Evolutionary conservation across 2,329 filamentous ascomycete genomes (phyloP), one percentile per base, ranked within the genome.

Genomic region (Fusarium pininemorale): DNA sequence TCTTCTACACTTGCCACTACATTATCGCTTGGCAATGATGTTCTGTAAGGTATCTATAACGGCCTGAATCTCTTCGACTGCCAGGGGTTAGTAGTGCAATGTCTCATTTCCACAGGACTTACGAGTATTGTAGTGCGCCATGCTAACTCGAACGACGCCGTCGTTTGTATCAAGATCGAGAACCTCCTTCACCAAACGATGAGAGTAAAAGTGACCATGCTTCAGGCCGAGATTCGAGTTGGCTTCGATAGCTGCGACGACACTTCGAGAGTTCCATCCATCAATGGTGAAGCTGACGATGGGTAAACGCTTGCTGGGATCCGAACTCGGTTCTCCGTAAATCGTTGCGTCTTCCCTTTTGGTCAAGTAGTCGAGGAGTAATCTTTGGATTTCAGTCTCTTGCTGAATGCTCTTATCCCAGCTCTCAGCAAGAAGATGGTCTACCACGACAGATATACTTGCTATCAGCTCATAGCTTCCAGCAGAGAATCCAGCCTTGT

Each of bases 91-190:
- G 65, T 1, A 48, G n/a, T 12, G 12, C 5, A 26, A 2, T 1
- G 13, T 4, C 9, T 11, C 4, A 16, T 30, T 7, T 12, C 20
- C 3, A 1, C 2, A 3, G 16, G 6, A 85, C 88, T 84, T 78
- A 90, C 88, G 78, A 6, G 90, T 93, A 75, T 94, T 94, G 78
- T 94, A 94, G 81, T 94, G 92, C 62, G 92, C 87, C 85, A 93
- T 85, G 75, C 90, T 93, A n/a, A 93, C 90, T 71, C 92, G 86
- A 9, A 92, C 86, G 14, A 94, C 88, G 0, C 91, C 92, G 73
- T 93, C 79, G 4, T 63, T 87, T 14, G 87, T 84, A 1, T 84
- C 86, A 56, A 93, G 81, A 0, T 85, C 85, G 42, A 94, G 78
- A 0, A 93, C 82, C 5, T 92, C 88, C 66, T 88, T 83, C 18